Evolutionary conservation across 2,329 filamentous ascomycete species (phyloP), one percentile per base, ranked within the genome.

Genomic region (Clonostachys byssicola): DNA sequence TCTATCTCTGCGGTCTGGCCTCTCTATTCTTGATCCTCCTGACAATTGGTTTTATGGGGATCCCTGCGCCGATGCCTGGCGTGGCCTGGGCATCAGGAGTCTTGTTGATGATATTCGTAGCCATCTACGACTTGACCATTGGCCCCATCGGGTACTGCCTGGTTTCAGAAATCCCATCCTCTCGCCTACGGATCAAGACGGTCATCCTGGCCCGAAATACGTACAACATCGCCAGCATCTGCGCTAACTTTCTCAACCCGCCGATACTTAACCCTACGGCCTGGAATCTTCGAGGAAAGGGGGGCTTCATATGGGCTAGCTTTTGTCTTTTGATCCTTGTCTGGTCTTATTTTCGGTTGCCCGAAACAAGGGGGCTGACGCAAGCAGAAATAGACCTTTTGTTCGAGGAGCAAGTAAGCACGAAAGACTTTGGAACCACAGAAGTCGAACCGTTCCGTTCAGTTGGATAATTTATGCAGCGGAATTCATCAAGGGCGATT

Each of bases 331-430:
- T 70, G 5, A 74, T 73, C 35, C 60, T 72, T 3, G 44, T 68
- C 2, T 83, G 79, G 69, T 73, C 75, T 0, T 77, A 66, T 49
- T 75, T 75, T 55, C 73, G 71, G n/a, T 63, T 79, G 6, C 77
- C 77, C 6, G 80, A 83, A 64, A 76, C 78, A 13, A 73, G 71
- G 48, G 76, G 71, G 8, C 69, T 74, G 35, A 77, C 75, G 0
- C 74, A 77, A 45, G 75, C 72, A 35, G 79, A 83, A 60, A 66
- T 83, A 3, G 78, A 82, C 45, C 60, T 74, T 12, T 59, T 83
- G 49, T 83, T 83, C 54, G 72, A 78, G 52, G 59, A 64, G 18
- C 54, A 58, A 9, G 58, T 73, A 12, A 58, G 66, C 18, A 70
- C 74, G 3, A 61, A 72, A 50, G 67, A 70, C 49, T 76, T 72